These are phyloP conservation scores for Aphanomyces cochlioides DNA, from an alignment of 352 stramenopile species.

Conservation along the genomic window DNA sequence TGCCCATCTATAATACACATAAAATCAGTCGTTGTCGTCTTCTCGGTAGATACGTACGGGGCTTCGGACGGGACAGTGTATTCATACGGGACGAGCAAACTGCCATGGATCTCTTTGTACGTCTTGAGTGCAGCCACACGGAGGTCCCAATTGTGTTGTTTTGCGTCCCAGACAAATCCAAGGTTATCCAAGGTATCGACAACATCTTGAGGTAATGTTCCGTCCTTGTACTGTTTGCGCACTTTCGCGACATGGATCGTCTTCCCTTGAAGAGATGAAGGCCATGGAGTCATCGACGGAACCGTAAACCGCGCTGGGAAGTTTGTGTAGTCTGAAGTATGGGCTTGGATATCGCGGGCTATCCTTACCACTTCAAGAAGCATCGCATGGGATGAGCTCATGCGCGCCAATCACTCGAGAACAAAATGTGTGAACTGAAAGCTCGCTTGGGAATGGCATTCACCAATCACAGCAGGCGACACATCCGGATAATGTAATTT, in stretches of 20 bases:
- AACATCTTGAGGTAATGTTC: not conserved
- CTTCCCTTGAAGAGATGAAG: not conserved
- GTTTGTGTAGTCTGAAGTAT: conserved; percentile 14
- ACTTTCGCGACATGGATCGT: conserved; percentile 13
- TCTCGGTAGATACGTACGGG: not conserved
- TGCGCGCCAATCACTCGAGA: conserved; percentile 6
- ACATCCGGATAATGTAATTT: not conserved
- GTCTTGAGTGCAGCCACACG: conserved; percentile 4
- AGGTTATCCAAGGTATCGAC: not conserved
- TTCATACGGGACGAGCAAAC: conserved; percentile 22
- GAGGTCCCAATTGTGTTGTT: conserved; percentile 19
- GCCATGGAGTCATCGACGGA: conserved; percentile 8
- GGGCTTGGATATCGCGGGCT: not conserved
- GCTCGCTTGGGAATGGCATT: not conserved
- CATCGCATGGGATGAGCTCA: not conserved
- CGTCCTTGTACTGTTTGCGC: conserved; percentile 12
- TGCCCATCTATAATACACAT: not conserved
- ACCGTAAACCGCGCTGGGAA: conserved; percentile 21
- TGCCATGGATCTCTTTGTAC: conserved; percentile 5
- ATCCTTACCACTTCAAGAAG: conserved; percentile 1
- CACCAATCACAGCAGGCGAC: not conserved
- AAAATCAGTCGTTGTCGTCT: not conserved
- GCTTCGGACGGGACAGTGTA: conserved; percentile 2
- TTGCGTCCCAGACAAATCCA: conserved; percentile 23
- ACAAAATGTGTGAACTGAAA: conserved; percentile 22